Evolutionary conservation across 2,329 filamentous ascomycete species (phyloP), one percentile per base, ranked within the genome.

Genomic region (Neodidymelliopsis sp.): DNA sequence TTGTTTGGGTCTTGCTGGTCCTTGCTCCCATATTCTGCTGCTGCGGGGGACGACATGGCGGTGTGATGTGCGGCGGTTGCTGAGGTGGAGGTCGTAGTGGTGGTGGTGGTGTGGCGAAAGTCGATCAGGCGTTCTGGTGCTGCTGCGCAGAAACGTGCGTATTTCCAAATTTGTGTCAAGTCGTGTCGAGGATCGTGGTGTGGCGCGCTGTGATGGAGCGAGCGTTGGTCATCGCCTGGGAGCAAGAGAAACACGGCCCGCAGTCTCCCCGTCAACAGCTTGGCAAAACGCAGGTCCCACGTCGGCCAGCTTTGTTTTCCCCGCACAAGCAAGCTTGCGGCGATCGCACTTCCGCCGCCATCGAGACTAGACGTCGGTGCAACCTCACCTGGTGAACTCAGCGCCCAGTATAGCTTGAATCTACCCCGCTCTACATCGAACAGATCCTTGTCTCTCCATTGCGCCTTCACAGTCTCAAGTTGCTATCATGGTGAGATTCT

Each of bases 1-100:
- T 67, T 63, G 41, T 54, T 86, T 56, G 67, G 64, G 12, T 63
- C 62, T 29, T 57, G 42, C 27, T 54, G 19, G 22, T 47, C 49
- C 22, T 52, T 46, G 49, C 42, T 46, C 18, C 49, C 55, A 15
- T 54, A 54, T 25, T 51, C 54, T 29, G 61, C 54, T 29, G 48
- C 58, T 36, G 65, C 67, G 37, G 75, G 71, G 18, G 73, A 74
- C 45, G 62, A 65, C 71, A 75, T 75, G 49, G 28, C 52, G 57
- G 13, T 23, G 37, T n/a, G 9, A 18, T 19, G 33, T 43, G 23
- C 15, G 8, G 29, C 22, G 23, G 13, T 16, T 30, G n/a, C 15
- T n/a, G n/a, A 42, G 29, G 22, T 35, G 25, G 22, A 24, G 18
- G 39, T 13, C 18, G 38, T n/a, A n/a, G n/a, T n/a, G n/a, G n/a